Evolutionary conservation across 179 eudicot genomes (phyloP).

Genomic region (Heliamphora pulchella): DNA sequence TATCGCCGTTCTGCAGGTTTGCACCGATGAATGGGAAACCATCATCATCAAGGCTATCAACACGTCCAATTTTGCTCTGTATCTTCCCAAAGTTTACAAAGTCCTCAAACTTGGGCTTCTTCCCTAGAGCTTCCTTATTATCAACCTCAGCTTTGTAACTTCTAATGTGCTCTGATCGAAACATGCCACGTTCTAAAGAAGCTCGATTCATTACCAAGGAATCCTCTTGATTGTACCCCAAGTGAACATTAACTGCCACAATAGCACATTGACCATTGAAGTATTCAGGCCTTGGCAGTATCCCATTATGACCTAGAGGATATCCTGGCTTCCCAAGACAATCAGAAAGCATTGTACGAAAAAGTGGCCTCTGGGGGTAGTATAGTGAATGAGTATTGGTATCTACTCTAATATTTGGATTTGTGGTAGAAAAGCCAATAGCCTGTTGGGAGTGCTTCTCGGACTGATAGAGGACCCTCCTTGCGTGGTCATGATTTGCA

Average conservation of each 20-base stretch:
- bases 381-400: slow-evolving; percentile 74
- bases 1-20: slow-evolving; percentile 79
- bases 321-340: slow-evolving; percentile 60
- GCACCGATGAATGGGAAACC: slow-evolving; percentile 91
- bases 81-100: slow-evolving; percentile 66
- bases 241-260: slow-evolving; percentile 90
- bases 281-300: slow-evolving; percentile 58
- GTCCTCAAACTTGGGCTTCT: slow-evolving; percentile 58
- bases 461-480: slow-evolving; percentile 85
- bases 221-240: slow-evolving; percentile 95
- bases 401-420: slow-evolving; percentile 71
- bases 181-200: slow-evolving; percentile 95
- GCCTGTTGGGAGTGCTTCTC: slow-evolving; percentile 95
- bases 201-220: slow-evolving; percentile 90
- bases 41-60: slow-evolving; percentile 93
- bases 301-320: slow-evolving; percentile 36
- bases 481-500: slow-evolving; percentile 90
- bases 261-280: slow-evolving; percentile 94
- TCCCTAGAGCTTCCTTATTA: slow-evolving; percentile 54
- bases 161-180: slow-evolving; percentile 80
- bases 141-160: slow-evolving; percentile 92
- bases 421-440: slow-evolving; percentile 71
- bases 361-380: slow-evolving; percentile 87
- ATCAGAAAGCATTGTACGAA: slow-evolving; percentile 74
- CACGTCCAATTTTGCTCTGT: slow-evolving; percentile 82